phyloP scores from a whole-genome alignment of 2,329 filamentous ascomycete genomes.

The Neopestalotiopsis rosae region DNA sequence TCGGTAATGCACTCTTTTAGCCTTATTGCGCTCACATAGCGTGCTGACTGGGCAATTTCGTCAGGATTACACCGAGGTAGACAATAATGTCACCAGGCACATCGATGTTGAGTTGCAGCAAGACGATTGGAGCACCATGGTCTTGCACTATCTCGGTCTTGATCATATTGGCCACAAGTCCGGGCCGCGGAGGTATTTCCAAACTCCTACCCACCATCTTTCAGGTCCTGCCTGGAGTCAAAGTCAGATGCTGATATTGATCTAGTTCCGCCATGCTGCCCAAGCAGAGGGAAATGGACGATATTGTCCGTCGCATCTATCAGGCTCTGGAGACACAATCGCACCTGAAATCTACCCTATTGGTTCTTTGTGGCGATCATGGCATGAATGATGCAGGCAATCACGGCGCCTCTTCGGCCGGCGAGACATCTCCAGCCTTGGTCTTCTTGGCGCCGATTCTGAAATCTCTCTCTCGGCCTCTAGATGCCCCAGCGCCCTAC shows the following conservation, averaged over 20 bases:
- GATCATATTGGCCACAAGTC: slow-evolving; percentile 98
- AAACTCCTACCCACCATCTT: not conserved
- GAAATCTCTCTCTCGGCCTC: slow-evolving; percentile 53
- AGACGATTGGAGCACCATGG: slow-evolving; percentile 89
- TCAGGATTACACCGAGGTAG: slow-evolving; percentile 96
- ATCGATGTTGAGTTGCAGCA: slow-evolving; percentile 76
- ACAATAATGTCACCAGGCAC: slow-evolving; percentile 95
- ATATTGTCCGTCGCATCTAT: slow-evolving; percentile 78
- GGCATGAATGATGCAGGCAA: slow-evolving; percentile 99
- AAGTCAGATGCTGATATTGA: not conserved
- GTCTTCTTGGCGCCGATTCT: slow-evolving; percentile 91
- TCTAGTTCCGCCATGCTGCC: slow-evolving; percentile 86
- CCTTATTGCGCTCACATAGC: slow-evolving; percentile 27
- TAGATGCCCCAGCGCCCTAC: slow-evolving; percentile 60
- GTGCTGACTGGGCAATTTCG: slow-evolving; percentile 23
- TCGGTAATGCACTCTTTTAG: slow-evolving; percentile 66
- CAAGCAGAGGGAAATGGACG: slow-evolving; percentile 95
- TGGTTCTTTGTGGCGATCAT: slow-evolving; percentile 91
- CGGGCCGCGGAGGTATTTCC: slow-evolving; percentile 75
- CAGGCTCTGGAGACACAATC: slow-evolving; percentile 71
- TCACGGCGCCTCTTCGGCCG: slow-evolving; percentile 90
- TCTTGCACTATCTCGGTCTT: slow-evolving; percentile 93
- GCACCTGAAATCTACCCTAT: slow-evolving; percentile 78
- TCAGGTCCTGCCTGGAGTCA: slow-evolving; percentile 12
- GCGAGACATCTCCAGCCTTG: slow-evolving; percentile 91